phyloP scores from a whole-genome alignment of 371 early-diverging fungal genomes.

The Mucor piriformis region DNA sequence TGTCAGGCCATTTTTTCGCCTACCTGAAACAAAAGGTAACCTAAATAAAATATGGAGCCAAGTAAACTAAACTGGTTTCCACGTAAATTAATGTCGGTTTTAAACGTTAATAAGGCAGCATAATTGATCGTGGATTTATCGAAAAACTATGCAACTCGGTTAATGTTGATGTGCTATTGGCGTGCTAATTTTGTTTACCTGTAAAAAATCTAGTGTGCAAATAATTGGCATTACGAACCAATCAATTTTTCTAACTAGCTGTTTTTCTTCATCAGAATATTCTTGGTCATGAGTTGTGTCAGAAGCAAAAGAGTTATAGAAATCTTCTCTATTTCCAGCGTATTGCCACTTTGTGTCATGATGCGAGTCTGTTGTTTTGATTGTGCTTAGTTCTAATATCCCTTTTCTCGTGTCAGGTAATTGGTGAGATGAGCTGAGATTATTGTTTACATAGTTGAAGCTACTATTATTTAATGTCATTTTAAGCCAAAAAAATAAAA shows the following conservation, averaged over 20 bases:
- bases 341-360: slow-evolving; percentile 24
- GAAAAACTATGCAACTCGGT: slow-evolving; percentile 12
- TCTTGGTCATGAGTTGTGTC: slow-evolving; percentile 10
- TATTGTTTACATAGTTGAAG: slow-evolving; percentile 6
- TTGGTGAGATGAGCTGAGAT: slow-evolving; percentile 12
- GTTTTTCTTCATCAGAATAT: slow-evolving; percentile 39
- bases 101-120: slow-evolving; percentile 22
- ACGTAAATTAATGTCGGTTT: slow-evolving; percentile 13
- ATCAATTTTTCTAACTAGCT: slow-evolving; percentile 43
- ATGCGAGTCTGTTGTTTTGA: not conserved
- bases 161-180: not conserved
- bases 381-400: not conserved
- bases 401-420: slow-evolving; percentile 2
- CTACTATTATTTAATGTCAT: not conserved
- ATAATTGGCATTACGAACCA: slow-evolving; percentile 36
- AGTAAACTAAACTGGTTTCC: slow-evolving; percentile 25
- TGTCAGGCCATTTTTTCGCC: not conserved
- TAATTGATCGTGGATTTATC: slow-evolving; percentile 30
- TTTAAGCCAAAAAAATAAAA: no score
- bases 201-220: slow-evolving; percentile 43
- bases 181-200: slow-evolving; percentile 21
- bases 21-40: slow-evolving; percentile 44
- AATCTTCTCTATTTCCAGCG: slow-evolving; percentile 24
- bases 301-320: slow-evolving; percentile 11
- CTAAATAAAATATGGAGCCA: slow-evolving; percentile 30